These are phyloP conservation scores for Didymella segeticola DNA, from an alignment of 2,329 filamentous ascomycete genomes.

Conservation along the genomic window DNA sequence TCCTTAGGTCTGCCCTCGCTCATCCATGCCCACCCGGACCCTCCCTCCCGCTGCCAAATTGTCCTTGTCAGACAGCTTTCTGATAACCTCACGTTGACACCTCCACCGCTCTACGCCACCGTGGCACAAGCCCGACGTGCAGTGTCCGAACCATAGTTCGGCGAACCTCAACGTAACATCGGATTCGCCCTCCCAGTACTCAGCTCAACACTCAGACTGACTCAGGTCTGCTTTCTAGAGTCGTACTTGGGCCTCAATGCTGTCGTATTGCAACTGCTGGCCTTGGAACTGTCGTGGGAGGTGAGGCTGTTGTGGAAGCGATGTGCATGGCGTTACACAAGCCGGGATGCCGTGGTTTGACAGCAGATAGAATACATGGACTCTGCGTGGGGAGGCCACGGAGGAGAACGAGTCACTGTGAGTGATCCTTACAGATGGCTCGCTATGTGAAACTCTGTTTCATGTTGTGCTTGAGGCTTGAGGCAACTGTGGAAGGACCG, in stretches of 20 bases:
- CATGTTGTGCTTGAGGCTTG: conserved; percentile 6
- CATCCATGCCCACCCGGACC: conserved; percentile 2
- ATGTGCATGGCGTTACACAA: conserved; percentile 12
- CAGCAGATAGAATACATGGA: neutral
- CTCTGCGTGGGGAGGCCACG: neutral
- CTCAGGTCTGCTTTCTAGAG: neutral
- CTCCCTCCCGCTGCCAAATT: conserved; percentile 12
- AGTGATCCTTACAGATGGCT: conserved; percentile 1
- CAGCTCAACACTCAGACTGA: neutral
- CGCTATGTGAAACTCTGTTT: conserved; percentile 1
- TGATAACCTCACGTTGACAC: conserved; percentile 30
- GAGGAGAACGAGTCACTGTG: neutral
- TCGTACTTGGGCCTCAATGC: conserved; percentile 16
- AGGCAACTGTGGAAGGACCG: neutral
- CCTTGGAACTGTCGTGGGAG: neutral
- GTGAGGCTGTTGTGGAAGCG: conserved; percentile 13
- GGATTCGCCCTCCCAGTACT: neutral
- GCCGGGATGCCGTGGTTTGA: conserved; percentile 2
- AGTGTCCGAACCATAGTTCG: conserved; percentile 3
- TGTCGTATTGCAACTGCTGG: neutral
- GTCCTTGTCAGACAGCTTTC: conserved; percentile 29
- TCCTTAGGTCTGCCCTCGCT: neutral
- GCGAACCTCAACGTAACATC: neutral
- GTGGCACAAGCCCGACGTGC: conserved; percentile 2
- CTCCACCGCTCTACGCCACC: conserved; percentile 15